Conservation (phyloP, 2,329 filamentous ascomycete species). For the Chrysosporium keratinophilum region DNA sequence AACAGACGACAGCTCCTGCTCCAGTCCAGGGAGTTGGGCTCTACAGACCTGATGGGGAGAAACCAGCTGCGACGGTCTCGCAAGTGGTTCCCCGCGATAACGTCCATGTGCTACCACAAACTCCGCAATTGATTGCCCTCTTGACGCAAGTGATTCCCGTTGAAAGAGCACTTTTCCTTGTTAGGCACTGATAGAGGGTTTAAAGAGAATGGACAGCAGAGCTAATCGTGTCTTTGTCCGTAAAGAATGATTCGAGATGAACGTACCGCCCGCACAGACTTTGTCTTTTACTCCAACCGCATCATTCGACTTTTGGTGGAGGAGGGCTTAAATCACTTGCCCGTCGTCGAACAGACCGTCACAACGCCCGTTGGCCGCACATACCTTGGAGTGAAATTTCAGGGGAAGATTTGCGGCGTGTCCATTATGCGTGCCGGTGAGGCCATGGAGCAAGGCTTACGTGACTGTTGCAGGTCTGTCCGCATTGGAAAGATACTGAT, state of each 20-base stretch:
- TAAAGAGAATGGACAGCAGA: not conserved
- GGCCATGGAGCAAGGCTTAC: slow-evolving; percentile 93
- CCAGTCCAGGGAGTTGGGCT: slow-evolving; percentile 55
- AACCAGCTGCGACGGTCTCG: slow-evolving; percentile 81
- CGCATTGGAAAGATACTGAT: slow-evolving; percentile 98
- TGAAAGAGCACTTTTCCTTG: not conserved
- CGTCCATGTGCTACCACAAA: slow-evolving; percentile 82
- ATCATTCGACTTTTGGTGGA: slow-evolving; percentile 95
- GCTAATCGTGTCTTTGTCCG: slow-evolving; percentile 13
- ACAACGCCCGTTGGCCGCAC: slow-evolving; percentile 80
- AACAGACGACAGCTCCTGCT: slow-evolving; percentile 4
- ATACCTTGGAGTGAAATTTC: slow-evolving; percentile 86
- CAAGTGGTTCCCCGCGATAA: slow-evolving; percentile 71
- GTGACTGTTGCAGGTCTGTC: slow-evolving; percentile 95
- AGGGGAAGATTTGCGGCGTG: slow-evolving; percentile 96
- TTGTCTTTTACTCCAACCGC: slow-evolving; percentile 98
- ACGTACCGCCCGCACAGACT: slow-evolving; percentile 81
- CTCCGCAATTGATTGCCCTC: slow-evolving; percentile 90
- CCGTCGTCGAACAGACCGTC: slow-evolving; percentile 77
- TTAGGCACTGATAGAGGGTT: not conserved
- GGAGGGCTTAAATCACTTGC: slow-evolving; percentile 92
- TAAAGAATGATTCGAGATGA: slow-evolving; percentile 87
- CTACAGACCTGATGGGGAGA: slow-evolving; percentile 65
- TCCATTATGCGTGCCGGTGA: slow-evolving; percentile 98
- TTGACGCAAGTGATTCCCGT: slow-evolving; percentile 64